Conservation (phyloP, 768 basidiomycete species). For the Calocybe cyanea region DNA sequence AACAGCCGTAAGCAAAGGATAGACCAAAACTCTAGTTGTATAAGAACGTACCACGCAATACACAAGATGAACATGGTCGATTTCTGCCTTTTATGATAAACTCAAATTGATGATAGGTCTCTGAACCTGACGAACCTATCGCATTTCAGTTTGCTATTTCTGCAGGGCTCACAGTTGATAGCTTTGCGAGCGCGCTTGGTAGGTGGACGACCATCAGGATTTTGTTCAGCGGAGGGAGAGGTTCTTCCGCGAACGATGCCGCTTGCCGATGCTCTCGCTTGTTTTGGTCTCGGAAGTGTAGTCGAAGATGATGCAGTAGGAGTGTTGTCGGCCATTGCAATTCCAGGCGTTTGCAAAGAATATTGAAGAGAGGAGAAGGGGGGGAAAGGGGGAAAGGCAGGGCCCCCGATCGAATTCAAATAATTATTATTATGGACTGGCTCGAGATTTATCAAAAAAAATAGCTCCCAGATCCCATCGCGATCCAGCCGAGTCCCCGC, state of each 20-base stretch:
- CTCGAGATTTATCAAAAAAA: slow-evolving; percentile 21
- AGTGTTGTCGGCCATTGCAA: slow-evolving; percentile 34
- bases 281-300: slow-evolving; percentile 36
- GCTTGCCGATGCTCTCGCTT: slow-evolving; percentile 32
- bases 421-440: too few relatives aligned
- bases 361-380: slow-evolving; percentile 10
- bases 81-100: slow-evolving; percentile 42
- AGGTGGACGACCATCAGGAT: slow-evolving; percentile 56
- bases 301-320: slow-evolving; percentile 33
- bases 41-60: slow-evolving; percentile 64
- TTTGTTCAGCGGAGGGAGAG: slow-evolving; percentile 47
- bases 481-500: slow-evolving; percentile 10
- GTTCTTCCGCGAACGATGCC: slow-evolving; percentile 48
- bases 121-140: slow-evolving; percentile 55
- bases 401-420: slow-evolving; percentile 23
- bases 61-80: slow-evolving; percentile 86
- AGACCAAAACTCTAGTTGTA: background rate
- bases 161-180: slow-evolving; percentile 86
- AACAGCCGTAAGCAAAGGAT: slow-evolving; percentile 12
- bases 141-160: slow-evolving; percentile 86
- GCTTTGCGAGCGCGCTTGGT: slow-evolving; percentile 84
- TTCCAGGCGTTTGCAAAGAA: slow-evolving; percentile 6
- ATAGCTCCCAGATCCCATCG: slow-evolving; percentile 15
- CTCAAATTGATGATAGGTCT: slow-evolving; percentile 11
- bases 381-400: slow-evolving; percentile 21